A percentile compares a stretch with the other conserved stretches of the same genome.
phyloP scores from a whole-genome alignment of 495 filamentous ascomycete species.

The Neurospora sp. region DNA sequence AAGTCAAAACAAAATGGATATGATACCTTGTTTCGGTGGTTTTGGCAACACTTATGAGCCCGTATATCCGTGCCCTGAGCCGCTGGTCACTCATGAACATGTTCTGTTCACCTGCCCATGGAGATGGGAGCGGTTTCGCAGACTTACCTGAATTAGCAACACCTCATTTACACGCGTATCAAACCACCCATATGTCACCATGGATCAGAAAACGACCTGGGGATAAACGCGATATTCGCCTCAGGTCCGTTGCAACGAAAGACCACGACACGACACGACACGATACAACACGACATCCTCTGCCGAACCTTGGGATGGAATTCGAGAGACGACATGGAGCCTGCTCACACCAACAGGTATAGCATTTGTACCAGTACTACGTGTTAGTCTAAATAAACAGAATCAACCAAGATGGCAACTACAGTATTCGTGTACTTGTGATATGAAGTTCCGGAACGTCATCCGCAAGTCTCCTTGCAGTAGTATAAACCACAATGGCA shows the following conservation, averaged over 20 bases:
- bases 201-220: not conserved
- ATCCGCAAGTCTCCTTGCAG: not conserved
- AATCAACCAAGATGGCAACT: not conserved
- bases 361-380: not conserved
- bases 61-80: not conserved
- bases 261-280: not conserved
- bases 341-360: not conserved
- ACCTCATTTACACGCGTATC: not conserved
- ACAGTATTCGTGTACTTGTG: not conserved
- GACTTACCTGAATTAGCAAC: not conserved
- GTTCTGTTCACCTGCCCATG: not conserved
- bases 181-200: not conserved
- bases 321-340: not conserved
- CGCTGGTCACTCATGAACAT: not conserved
- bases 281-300: not conserved
- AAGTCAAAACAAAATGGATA: slow-evolving; percentile 7
- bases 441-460: not conserved
- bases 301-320: not conserved
- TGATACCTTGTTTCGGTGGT: slow-evolving; percentile 14
- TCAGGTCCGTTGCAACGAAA: not conserved
- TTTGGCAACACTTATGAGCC: not conserved
- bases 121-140: not conserved
- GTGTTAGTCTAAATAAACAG: not conserved
- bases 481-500: not conserved
- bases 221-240: not conserved